phyloP scores from a whole-genome alignment of 2,329 filamentous ascomycete genomes.

The Scedosporium dehoogii region DNA sequence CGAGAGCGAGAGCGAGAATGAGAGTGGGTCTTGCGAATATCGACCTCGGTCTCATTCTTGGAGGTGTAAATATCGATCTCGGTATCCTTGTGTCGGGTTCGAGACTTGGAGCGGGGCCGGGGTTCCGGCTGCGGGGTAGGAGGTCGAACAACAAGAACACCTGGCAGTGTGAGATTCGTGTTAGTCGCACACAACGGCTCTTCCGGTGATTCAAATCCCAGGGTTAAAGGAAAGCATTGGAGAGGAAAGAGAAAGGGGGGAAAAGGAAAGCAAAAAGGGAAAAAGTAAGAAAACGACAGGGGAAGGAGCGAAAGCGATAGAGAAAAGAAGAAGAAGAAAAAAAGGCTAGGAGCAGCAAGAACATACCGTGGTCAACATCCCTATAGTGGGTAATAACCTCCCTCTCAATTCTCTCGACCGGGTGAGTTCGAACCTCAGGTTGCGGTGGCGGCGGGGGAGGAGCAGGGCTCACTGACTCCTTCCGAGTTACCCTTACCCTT shows the following conservation, averaged over 20 bases:
- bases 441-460: slow-evolving; percentile 46
- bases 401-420: slow-evolving; percentile 60
- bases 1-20: slow-evolving; percentile 21
- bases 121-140: slow-evolving; percentile 40
- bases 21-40: slow-evolving; percentile 33
- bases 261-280: background rate
- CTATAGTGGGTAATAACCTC: slow-evolving; percentile 84
- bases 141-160: slow-evolving; percentile 31
- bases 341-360: background rate
- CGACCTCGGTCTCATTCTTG: slow-evolving; percentile 45
- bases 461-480: slow-evolving; percentile 29
- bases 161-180: slow-evolving; percentile 18
- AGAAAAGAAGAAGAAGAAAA: no score
- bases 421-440: slow-evolving; percentile 59
- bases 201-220: no score
- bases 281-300: background rate
- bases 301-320: background rate
- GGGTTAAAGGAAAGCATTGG: background rate
- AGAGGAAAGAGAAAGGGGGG: background rate
- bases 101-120: slow-evolving; percentile 32
- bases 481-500: slow-evolving; percentile 38
- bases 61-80: slow-evolving; percentile 53
- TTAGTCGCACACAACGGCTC: no score
- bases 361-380: slow-evolving; percentile 76
- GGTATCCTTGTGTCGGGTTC: slow-evolving; percentile 39